These are phyloP conservation scores for Spathaspora gorwiae DNA, from an alignment of 805 yeast genomes.

Conservation along the genomic window DNA sequence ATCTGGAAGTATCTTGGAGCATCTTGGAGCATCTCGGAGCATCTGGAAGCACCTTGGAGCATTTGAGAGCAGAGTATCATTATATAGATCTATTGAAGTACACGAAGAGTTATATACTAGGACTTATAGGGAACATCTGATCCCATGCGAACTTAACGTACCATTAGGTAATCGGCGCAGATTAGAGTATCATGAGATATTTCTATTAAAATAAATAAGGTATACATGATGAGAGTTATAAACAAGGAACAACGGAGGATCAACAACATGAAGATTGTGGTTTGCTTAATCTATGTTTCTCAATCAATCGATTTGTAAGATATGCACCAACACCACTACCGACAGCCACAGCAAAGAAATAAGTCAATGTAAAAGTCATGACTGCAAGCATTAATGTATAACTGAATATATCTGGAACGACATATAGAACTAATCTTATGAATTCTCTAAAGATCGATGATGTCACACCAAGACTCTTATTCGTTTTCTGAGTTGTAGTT, in stretches of 20 bases:
- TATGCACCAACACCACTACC: slow-evolving; percentile 72
- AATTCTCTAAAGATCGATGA: slow-evolving; percentile 43
- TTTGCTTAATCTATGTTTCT: slow-evolving; percentile 3
- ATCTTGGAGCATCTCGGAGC: too few species aligned
- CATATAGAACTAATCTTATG: slow-evolving; percentile 51
- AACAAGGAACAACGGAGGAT: not conserved
- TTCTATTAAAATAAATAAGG: too few species aligned
- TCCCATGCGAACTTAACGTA: too few species aligned
- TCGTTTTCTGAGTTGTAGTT: not conserved
- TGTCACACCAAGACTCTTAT: slow-evolving; percentile 12
- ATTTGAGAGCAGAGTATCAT: too few species aligned
- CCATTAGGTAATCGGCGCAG: too few species aligned
- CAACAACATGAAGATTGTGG: slow-evolving; percentile 4
- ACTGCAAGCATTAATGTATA: slow-evolving; percentile 76
- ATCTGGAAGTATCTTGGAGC: too few species aligned
- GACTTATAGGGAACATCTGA: too few species aligned
- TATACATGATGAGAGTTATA: too few species aligned
- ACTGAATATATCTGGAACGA: slow-evolving; percentile 61
- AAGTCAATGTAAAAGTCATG: slow-evolving; percentile 63
- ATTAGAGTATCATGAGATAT: too few species aligned
- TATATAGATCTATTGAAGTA: too few species aligned
- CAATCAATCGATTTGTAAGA: slow-evolving; percentile 52
- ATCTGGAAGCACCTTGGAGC: too few species aligned
- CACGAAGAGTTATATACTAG: too few species aligned
- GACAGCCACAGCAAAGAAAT: slow-evolving; percentile 67